These are phyloP conservation scores for Talaromyces sp. DNA, from an alignment of 2,329 filamentous ascomycete species.

Conservation along the genomic window DNA sequence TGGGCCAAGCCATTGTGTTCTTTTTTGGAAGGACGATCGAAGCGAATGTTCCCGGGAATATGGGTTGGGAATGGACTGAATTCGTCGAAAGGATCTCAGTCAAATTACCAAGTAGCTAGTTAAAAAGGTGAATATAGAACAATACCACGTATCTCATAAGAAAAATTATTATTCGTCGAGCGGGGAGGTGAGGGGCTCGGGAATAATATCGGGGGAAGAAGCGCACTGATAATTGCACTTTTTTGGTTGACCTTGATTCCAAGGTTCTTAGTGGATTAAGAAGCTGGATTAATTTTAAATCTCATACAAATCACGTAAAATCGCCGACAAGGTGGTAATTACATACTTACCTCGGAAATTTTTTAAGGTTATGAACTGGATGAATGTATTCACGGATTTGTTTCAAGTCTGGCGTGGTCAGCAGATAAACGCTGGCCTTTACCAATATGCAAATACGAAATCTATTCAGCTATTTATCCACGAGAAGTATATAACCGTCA, in stretches of 20 bases:
- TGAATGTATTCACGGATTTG: too few relatives aligned
- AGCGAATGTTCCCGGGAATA: background rate
- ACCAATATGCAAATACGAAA: background rate
- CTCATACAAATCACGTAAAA: background rate
- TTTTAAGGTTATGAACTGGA: too few relatives aligned
- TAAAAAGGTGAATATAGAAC: background rate
- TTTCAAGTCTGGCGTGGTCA: too few relatives aligned
- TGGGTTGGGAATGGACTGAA: background rate
- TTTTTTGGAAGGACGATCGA: background rate
- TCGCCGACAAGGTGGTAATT: background rate
- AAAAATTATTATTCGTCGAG: background rate
- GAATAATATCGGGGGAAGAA: background rate
- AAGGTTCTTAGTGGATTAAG: background rate
- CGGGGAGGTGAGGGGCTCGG: constrained; percentile 1
- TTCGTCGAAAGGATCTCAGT: background rate
- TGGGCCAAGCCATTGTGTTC: background rate
- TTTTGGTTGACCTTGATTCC: background rate
- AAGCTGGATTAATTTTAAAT: background rate
- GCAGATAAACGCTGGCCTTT: too few relatives aligned
- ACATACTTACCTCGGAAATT: too few relatives aligned
- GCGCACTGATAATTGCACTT: background rate
- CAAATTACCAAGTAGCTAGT: background rate
- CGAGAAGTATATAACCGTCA: background rate
- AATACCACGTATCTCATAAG: background rate
- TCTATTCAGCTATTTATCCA: background rate